phyloP scores from a whole-genome alignment of 2,329 filamentous ascomycete species.

The Cadophora sp. region DNA sequence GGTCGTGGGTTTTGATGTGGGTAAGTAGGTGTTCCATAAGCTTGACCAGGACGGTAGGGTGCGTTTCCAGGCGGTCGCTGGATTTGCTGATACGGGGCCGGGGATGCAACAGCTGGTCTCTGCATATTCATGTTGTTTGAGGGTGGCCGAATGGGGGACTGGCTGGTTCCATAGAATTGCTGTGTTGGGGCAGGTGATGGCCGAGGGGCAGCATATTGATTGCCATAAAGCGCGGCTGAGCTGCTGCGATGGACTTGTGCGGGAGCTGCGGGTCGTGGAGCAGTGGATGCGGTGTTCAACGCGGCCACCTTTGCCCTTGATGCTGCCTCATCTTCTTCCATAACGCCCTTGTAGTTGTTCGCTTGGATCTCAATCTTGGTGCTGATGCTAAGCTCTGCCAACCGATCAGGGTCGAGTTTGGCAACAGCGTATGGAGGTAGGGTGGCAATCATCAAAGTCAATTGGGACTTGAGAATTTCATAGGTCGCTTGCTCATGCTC shows the following conservation, averaged over 20 bases:
- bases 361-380: slow-evolving; percentile 56
- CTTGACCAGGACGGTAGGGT: slow-evolving; percentile 38
- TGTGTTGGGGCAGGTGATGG: slow-evolving; percentile 30
- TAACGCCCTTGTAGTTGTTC: slow-evolving; percentile 56
- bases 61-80: slow-evolving; percentile 39
- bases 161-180: slow-evolving; percentile 39
- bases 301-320: slow-evolving; percentile 41
- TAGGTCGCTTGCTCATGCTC: slow-evolving; percentile 60
- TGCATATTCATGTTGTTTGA: slow-evolving; percentile 37
- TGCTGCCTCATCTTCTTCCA: slow-evolving; percentile 58
- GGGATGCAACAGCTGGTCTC: slow-evolving; percentile 40
- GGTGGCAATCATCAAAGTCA: slow-evolving; percentile 57
- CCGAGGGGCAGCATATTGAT: slow-evolving; percentile 43
- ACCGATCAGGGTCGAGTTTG: slow-evolving; percentile 61
- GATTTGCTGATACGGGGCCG: slow-evolving; percentile 39
- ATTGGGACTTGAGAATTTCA: slow-evolving; percentile 57
- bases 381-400: slow-evolving; percentile 60
- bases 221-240: slow-evolving; percentile 43
- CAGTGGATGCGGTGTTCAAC: slow-evolving; percentile 31
- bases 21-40: slow-evolving; percentile 42
- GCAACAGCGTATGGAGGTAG: slow-evolving; percentile 63
- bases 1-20: slow-evolving; percentile 42
- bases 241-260: slow-evolving; percentile 39
- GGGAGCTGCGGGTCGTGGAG: slow-evolving; percentile 33
- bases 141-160: slow-evolving; percentile 43